These are phyloP conservation scores for Cyberlindnera samutprakarnensis DNA, from an alignment of 805 yeast species.

Conservation along the genomic window DNA sequence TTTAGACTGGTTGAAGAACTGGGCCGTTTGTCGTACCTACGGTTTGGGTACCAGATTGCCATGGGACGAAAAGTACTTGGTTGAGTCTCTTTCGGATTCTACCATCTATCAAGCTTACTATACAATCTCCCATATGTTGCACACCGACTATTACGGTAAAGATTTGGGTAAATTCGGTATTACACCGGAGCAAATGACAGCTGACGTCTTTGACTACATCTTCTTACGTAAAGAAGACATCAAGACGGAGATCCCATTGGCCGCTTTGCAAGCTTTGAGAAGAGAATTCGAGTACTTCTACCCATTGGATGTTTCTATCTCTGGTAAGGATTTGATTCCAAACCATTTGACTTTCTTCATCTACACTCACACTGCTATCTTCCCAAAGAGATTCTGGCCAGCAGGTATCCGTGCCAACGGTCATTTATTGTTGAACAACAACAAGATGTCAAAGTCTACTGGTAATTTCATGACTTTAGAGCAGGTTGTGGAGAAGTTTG, in stretches of 20 bases:
- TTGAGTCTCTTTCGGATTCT: conserved; percentile 93
- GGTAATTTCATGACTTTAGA: conserved; percentile 92
- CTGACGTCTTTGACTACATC: conserved; percentile 87
- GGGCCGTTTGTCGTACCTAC: conserved; percentile 97
- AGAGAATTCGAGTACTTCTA: conserved; percentile 95
- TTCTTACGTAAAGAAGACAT: conserved; percentile 62
- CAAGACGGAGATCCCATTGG: conserved; percentile 53
- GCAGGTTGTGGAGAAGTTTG: conserved; percentile 78
- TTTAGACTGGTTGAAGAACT: conserved; percentile 91
- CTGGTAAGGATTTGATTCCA: conserved; percentile 95
- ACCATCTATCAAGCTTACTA: conserved; percentile 94
- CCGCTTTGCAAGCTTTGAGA: conserved; percentile 64
- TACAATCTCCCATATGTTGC: conserved; percentile 82
- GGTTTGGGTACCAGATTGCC: conserved; percentile 95
- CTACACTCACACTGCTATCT: conserved; percentile 84
- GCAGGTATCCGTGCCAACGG: conserved; percentile 90
- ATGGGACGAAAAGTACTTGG: conserved; percentile 91
- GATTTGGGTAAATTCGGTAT: conserved; percentile 67
- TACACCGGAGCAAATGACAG: conserved; percentile 79
- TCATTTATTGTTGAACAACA: conserved; percentile 88
- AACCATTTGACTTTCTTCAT: conserved; percentile 94
- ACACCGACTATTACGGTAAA: conserved; percentile 78
- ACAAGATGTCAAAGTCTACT: conserved; percentile 95
- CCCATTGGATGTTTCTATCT: conserved; percentile 84
- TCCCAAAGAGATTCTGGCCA: conserved; percentile 91